These are phyloP conservation scores for Russula ochroleuca DNA, from an alignment of 768 basidiomycete genomes.

Conservation along the genomic window DNA sequence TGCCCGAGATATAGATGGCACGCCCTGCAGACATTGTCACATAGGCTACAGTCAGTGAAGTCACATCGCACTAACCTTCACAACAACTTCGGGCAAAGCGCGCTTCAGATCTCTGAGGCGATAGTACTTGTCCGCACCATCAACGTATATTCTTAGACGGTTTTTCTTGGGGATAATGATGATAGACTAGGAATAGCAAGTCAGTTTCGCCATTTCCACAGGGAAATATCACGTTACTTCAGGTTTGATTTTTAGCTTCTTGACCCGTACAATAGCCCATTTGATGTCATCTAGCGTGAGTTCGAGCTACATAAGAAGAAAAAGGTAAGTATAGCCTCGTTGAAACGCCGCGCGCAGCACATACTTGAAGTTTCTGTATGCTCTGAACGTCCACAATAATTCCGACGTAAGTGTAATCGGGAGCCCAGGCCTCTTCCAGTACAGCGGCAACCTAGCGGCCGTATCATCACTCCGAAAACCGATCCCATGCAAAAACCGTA, in stretches of 20 bases:
- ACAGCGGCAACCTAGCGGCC: conserved; percentile 73
- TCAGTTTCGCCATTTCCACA: background rate
- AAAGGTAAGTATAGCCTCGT: background rate
- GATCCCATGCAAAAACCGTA: conserved; percentile 38
- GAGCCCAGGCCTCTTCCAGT: conserved; percentile 94
- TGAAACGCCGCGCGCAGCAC: conserved; percentile 14
- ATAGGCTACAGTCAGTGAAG: background rate
- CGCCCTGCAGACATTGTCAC: conserved; percentile 52
- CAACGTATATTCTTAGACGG: conserved; percentile 75
- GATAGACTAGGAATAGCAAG: conserved; percentile 49
- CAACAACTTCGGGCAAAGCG: conserved; percentile 76
- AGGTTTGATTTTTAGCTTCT: conserved; percentile 90
- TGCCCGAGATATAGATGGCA: conserved; percentile 81
- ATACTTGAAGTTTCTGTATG: conserved; percentile 82
- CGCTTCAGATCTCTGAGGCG: conserved; percentile 83
- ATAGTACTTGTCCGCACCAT: conserved; percentile 75
- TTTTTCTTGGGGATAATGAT: conserved; percentile 70
- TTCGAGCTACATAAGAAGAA: conserved; percentile 58
- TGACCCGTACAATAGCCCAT: conserved; percentile 80
- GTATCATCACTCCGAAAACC: background rate
- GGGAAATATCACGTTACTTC: conserved; percentile 44
- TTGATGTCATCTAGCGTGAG: conserved; percentile 90
- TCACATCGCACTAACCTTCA: conserved; percentile 58
- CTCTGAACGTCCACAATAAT: conserved; percentile 88
- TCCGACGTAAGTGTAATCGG: conserved; percentile 87